Evolutionary conservation across 345 rosid genomes (phyloP).

Genomic region (Trapa bicornis): DNA sequence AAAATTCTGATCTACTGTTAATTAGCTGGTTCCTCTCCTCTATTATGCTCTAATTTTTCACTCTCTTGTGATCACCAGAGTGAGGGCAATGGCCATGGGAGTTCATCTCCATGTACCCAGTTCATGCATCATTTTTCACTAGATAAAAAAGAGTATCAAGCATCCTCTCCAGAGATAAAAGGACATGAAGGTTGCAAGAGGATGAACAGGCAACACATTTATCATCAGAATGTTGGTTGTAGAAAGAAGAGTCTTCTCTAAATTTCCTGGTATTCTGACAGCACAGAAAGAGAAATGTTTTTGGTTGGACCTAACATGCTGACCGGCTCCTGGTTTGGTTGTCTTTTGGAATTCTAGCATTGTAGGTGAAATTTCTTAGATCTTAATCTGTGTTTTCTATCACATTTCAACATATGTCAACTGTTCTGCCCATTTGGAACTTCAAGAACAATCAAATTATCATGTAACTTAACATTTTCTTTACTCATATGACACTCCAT

Average conservation of each 20-base stretch:
- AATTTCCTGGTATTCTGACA: too few species aligned
- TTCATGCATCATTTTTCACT: neutral
- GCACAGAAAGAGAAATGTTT: too few species aligned
- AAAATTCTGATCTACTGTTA: neutral
- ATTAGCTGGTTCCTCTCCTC: neutral
- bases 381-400: neutral
- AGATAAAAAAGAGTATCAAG: neutral
- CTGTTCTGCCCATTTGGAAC: too few species aligned
- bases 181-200: neutral
- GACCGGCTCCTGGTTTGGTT: too few species aligned
- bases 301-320: too few species aligned
- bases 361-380: neutral
- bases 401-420: too few species aligned
- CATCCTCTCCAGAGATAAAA: neutral
- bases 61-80: neutral
- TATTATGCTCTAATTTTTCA: neutral
- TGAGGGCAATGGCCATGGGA: neutral
- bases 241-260: neutral
- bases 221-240: neutral
- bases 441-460: too few species aligned
- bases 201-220: neutral
- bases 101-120: neutral
- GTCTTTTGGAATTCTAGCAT: too few species aligned
- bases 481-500: neutral
- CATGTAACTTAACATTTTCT: neutral